Percentiles rank a stretch among this genome's conserved stretches.
Evolutionary conservation across 2,329 filamentous ascomycete genomes (phyloP).

Genomic region (Claviceps sp.): DNA sequence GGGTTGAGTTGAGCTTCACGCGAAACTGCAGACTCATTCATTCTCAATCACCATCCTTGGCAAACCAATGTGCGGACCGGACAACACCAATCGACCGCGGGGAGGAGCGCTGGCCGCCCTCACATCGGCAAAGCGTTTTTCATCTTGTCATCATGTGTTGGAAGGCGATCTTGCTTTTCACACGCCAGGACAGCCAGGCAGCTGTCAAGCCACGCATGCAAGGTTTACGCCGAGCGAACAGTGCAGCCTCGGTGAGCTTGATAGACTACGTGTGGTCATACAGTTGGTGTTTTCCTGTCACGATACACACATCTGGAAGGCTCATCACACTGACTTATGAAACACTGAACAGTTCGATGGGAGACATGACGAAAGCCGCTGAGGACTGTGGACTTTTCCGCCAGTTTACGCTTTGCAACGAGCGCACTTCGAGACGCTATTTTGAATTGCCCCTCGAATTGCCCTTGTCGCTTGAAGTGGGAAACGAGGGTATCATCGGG

Average conservation of each 20-base stretch:
- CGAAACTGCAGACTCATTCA: background rate
- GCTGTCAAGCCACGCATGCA: slow-evolving; percentile 27
- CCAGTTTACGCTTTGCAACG: slow-evolving; percentile 20
- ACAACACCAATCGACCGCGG: slow-evolving; percentile 25
- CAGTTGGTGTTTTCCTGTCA: slow-evolving; percentile 23
- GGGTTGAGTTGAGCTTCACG: background rate
- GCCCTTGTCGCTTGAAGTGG: slow-evolving; percentile 30
- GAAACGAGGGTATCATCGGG: slow-evolving; percentile 33
- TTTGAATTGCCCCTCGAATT: slow-evolving; percentile 22
- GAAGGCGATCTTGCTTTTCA: slow-evolving; percentile 31
- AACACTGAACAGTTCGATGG: slow-evolving; percentile 26
- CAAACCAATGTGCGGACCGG: slow-evolving; percentile 31
- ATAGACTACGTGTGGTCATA: slow-evolving; percentile 25
- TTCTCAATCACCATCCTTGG: background rate
- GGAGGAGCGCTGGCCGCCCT: slow-evolving; percentile 34
- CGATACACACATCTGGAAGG: background rate
- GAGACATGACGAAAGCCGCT: slow-evolving; percentile 27
- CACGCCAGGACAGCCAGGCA: slow-evolving; percentile 24
- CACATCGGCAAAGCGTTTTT: slow-evolving; percentile 13
- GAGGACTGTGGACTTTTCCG: slow-evolving; percentile 29
- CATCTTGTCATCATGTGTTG: slow-evolving; percentile 4
- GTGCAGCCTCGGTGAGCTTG: slow-evolving; percentile 8
- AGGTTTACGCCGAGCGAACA: slow-evolving; percentile 22
- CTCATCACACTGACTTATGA: slow-evolving; percentile 8
- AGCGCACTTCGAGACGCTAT: slow-evolving; percentile 7